Conservation (phyloP, 768 basidiomycete genomes). For the Mycena alexandri region DNA sequence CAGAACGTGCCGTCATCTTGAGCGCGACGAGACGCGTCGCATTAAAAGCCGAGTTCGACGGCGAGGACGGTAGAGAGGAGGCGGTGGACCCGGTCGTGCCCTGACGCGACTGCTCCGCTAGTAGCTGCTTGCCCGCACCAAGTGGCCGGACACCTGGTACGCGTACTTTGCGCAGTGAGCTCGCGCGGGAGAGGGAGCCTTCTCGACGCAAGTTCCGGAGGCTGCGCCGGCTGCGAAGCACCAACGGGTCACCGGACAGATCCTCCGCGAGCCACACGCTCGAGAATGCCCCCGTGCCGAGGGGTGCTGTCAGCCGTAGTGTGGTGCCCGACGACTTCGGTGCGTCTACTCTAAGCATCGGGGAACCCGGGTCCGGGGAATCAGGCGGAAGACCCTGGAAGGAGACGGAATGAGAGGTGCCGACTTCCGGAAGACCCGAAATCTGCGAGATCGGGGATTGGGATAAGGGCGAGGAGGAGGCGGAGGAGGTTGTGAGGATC, state of each 20-base stretch:
- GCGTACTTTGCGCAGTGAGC: slow-evolving; percentile 34
- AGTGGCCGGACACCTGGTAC: slow-evolving; percentile 35
- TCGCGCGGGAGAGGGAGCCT: slow-evolving; percentile 36
- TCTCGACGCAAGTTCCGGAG: slow-evolving; percentile 54
- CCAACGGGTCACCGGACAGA: slow-evolving; percentile 59
- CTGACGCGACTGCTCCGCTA: slow-evolving; percentile 30
- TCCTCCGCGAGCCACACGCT: slow-evolving; percentile 81
- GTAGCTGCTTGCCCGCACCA: slow-evolving; percentile 32
- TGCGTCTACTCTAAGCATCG: slow-evolving; percentile 28
- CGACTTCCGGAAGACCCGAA: slow-evolving; percentile 30
- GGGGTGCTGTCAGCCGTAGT: slow-evolving; percentile 62
- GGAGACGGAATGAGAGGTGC: slow-evolving; percentile 23
- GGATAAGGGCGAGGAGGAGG: slow-evolving; percentile 27
- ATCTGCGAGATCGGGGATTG: slow-evolving; percentile 30
- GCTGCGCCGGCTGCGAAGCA: slow-evolving; percentile 55
- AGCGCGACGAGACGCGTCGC: slow-evolving; percentile 57
- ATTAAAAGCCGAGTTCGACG: not conserved
- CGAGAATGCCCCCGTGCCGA: slow-evolving; percentile 83
- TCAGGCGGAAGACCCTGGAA: slow-evolving; percentile 34
- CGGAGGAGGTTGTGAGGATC: slow-evolving; percentile 38
- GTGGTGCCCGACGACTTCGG: slow-evolving; percentile 43
- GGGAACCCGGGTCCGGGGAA: slow-evolving; percentile 11
- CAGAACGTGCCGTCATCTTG: slow-evolving; percentile 59
- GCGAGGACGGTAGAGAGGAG: slow-evolving; percentile 5
- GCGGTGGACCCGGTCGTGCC: not conserved